phyloP scores from a whole-genome alignment of 2,329 filamentous ascomycete genomes.

The Metarhizium humberi region DNA sequence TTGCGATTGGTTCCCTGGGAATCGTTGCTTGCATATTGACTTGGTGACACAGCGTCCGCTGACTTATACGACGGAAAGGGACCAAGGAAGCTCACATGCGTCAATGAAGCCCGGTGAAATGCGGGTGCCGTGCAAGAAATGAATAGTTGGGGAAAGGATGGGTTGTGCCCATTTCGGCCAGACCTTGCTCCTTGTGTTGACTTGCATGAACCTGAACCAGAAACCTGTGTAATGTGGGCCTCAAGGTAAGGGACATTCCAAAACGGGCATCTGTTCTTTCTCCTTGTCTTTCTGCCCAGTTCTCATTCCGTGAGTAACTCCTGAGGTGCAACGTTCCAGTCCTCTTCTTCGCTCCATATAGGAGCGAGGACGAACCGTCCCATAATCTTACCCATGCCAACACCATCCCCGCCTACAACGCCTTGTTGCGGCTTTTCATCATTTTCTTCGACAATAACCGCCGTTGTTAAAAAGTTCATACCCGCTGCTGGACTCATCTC shows the following conservation, averaged over 20 bases:
- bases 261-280: background rate
- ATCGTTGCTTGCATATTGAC: background rate
- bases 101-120: too few relatives aligned
- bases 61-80: background rate
- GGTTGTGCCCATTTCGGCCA: background rate
- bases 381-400: constrained; percentile 55
- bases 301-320: constrained; percentile 16
- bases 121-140: too few relatives aligned
- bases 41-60: background rate
- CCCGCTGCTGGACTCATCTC: constrained; percentile 42
- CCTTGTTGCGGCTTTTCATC: constrained; percentile 39
- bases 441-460: constrained; percentile 49
- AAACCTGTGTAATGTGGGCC: background rate
- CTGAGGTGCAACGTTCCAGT: constrained; percentile 38
- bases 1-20: background rate
- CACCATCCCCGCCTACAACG: constrained; percentile 38
- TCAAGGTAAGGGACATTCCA: background rate
- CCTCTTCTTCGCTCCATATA: constrained; percentile 47
- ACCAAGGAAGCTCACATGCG: too few relatives aligned
- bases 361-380: constrained; percentile 53
- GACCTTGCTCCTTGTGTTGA: background rate
- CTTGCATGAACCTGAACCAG: background rate
- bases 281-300: background rate
- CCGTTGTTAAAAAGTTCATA: constrained; percentile 47
- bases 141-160: too few relatives aligned